phyloP scores from a whole-genome alignment of 78 protist species.

The Salpingoeca rosetta region DNA sequence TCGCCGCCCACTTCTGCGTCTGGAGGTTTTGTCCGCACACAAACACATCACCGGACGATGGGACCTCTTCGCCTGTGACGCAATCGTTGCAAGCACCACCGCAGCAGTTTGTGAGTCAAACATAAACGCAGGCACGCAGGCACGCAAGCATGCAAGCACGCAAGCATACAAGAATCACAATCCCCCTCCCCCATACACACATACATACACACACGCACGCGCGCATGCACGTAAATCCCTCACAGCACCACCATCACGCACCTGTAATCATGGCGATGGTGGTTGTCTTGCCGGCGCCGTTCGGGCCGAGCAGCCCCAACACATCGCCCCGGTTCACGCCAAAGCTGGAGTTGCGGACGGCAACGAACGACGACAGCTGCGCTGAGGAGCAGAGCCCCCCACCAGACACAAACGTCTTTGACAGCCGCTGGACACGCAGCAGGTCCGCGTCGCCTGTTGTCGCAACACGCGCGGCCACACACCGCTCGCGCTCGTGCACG shows the following conservation, averaged over 20 bases:
- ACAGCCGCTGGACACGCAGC: not conserved
- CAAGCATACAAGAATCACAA: not conserved
- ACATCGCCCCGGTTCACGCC: not conserved
- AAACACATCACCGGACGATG: too few species aligned
- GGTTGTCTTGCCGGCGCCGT: slow-evolving; percentile 36
- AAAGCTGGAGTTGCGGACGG: not conserved
- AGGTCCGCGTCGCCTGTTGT: not conserved
- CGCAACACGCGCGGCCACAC: not conserved
- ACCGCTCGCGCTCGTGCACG: not conserved
- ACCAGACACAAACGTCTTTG: not conserved
- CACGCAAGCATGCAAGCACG: not conserved
- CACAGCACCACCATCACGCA: not conserved
- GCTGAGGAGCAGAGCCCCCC: not conserved
- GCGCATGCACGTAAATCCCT: not conserved
- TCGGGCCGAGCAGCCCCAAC: slow-evolving; percentile 32
- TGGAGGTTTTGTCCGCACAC: too few species aligned
- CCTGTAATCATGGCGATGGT: slow-evolving; percentile 10
- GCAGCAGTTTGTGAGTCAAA: slow-evolving; percentile 22
- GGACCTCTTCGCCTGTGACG: too few species aligned
- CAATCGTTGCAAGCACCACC: too few species aligned
- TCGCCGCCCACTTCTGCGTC: too few species aligned
- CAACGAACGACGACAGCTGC: not conserved
- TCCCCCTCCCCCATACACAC: not conserved
- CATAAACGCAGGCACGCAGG: slow-evolving; percentile 14
- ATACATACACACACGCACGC: not conserved